A percentile compares a stretch with the other conserved stretches of the same genome.
These are phyloP conservation scores for Penicillium sp. DNA, from an alignment of 2,329 filamentous ascomycete genomes.

Conservation along the genomic window DNA sequence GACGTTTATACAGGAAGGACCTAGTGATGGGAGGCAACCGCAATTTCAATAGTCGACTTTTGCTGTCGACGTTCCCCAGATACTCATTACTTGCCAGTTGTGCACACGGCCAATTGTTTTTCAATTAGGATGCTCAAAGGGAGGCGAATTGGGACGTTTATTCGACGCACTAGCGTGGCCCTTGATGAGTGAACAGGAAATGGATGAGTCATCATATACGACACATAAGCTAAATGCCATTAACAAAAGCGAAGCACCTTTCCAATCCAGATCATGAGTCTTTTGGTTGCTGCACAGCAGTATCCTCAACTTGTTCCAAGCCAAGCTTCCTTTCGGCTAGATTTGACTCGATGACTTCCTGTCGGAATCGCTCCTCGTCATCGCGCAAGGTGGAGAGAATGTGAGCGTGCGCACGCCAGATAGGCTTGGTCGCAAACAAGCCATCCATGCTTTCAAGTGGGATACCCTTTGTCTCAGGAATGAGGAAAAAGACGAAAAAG, in stretches of 20 bases:
- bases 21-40: no score
- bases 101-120: no score
- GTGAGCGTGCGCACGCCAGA: slow-evolving; percentile 32
- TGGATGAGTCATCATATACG: no score
- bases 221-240: not conserved
- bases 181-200: no score
- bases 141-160: no score
- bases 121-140: no score
- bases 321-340: slow-evolving; percentile 12
- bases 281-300: not conserved
- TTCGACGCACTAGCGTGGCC: no score
- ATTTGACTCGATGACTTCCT: slow-evolving; percentile 17
- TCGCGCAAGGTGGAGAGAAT: slow-evolving; percentile 30
- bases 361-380: slow-evolving; percentile 33
- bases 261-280: slow-evolving; percentile 4
- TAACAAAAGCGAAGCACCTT: not conserved
- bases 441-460: slow-evolving; percentile 61
- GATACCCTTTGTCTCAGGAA: slow-evolving; percentile 62
- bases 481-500: slow-evolving; percentile 56
- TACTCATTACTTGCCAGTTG: no score
- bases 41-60: no score
- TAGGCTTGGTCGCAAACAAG: slow-evolving; percentile 47
- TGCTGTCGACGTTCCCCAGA: no score
- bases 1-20: no score
- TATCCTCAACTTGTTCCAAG: slow-evolving; percentile 15